These are phyloP conservation scores for Metschnikowia anglica DNA, from an alignment of 805 yeast genomes.

Conservation along the genomic window DNA sequence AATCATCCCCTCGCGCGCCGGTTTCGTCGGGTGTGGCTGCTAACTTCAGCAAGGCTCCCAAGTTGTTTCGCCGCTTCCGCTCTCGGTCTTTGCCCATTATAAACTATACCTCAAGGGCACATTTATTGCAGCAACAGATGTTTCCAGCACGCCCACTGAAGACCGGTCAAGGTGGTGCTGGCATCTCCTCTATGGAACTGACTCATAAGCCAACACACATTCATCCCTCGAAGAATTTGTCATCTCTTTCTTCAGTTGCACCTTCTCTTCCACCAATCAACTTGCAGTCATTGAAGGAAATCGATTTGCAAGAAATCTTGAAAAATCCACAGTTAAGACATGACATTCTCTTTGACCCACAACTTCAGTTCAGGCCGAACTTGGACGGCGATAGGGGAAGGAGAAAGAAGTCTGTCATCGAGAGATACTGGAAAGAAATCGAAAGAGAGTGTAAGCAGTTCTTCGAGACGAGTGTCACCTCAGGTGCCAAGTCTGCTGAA, in stretches of 20 bases:
- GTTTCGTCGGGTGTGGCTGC: conserved; percentile 7
- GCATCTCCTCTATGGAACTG: conserved; percentile 7
- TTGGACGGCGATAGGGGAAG: conserved; percentile 88
- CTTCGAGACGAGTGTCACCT: conserved; percentile 21
- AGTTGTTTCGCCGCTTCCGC: conserved; percentile 36
- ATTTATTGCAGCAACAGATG: conserved; percentile 16
- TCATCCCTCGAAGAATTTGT: conserved; percentile 7
- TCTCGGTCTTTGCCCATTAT: conserved; percentile 44
- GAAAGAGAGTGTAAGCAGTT: conserved; percentile 60
- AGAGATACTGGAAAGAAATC: conserved; percentile 80
- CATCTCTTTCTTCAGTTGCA: conserved; percentile 9
- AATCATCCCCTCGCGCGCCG: conserved; percentile 12
- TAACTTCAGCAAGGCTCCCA: conserved; percentile 28
- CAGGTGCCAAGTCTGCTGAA: conserved; percentile 20
- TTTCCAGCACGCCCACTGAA: conserved; percentile 14
- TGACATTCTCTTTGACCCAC: conserved; percentile 90
- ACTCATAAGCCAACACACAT: conserved; percentile 6
- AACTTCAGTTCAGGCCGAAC: conserved; percentile 86
- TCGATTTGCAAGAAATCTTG: conserved; percentile 83
- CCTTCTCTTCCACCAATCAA: conserved; percentile 79
- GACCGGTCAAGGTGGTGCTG: conserved; percentile 20
- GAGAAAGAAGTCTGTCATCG: conserved; percentile 71
- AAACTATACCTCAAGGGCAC: conserved; percentile 27
- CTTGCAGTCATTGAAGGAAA: conserved; percentile 75
- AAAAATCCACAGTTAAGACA: conserved; percentile 92